Conservation (phyloP, 2,329 filamentous ascomycete genomes). For the Exophiala bonariae region DNA sequence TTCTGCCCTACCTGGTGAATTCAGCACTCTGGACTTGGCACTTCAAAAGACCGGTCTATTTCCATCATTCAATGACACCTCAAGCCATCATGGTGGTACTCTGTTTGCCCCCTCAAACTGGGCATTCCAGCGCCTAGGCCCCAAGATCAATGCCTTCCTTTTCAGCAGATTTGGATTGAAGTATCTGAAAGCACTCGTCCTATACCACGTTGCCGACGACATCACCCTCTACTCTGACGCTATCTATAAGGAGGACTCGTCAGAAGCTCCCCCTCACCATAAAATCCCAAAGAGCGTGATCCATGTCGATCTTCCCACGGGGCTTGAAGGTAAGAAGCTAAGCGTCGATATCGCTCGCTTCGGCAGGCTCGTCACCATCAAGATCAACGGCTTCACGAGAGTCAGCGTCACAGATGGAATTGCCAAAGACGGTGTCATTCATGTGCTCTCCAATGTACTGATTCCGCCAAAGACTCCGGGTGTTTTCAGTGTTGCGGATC, state of each 20-base stretch:
- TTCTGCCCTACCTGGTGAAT: conserved; percentile 64
- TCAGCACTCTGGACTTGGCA: conserved; percentile 76
- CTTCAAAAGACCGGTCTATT: conserved; percentile 73
- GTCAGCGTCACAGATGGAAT: conserved; percentile 70
- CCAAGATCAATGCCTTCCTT: conserved; percentile 75
- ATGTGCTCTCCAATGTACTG: conserved; percentile 70
- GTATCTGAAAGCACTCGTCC: conserved; percentile 74
- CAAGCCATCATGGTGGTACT: conserved; percentile 64
- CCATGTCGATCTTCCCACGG: conserved; percentile 65
- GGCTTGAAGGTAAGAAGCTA: conserved; percentile 66
- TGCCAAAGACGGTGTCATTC: conserved; percentile 78
- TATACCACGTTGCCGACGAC: conserved; percentile 75
- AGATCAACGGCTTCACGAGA: conserved; percentile 70
- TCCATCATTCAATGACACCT: conserved; percentile 58
- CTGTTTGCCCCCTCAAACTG: conserved; percentile 78
- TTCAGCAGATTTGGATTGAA: conserved; percentile 74
- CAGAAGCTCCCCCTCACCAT: conserved; percentile 22
- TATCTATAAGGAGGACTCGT: conserved; percentile 59
- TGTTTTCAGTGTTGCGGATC: conserved; percentile 34
- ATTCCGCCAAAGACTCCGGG: conserved; percentile 68
- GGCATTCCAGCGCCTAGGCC: conserved; percentile 76
- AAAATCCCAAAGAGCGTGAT: conserved; percentile 51
- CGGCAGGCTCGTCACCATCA: conserved; percentile 68
- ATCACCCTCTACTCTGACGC: conserved; percentile 81
- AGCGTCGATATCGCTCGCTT: conserved; percentile 70